These are phyloP conservation scores for Saturnispora kantuleensis DNA, from an alignment of 805 yeast genomes.

Conservation along the genomic window DNA sequence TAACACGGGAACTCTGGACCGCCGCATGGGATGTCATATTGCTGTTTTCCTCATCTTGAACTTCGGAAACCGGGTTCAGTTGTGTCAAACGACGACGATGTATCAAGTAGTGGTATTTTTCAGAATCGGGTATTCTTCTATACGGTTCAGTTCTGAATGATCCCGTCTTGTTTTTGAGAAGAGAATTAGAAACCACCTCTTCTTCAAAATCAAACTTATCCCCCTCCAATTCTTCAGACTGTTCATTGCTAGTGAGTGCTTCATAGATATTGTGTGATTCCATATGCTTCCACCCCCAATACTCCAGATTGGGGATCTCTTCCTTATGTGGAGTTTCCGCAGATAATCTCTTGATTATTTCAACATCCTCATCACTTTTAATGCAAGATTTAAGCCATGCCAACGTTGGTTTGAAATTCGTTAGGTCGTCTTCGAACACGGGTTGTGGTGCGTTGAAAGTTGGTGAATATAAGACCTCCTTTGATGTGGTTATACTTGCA, in stretches of 20 bases:
- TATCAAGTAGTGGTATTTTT: conserved; percentile 69
- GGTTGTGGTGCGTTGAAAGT: conserved; percentile 41
- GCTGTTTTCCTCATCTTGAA: conserved; percentile 37
- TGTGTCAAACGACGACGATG: conserved; percentile 62
- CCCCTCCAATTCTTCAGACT: conserved; percentile 16
- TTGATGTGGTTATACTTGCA: background rate
- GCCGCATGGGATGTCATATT: conserved; percentile 23
- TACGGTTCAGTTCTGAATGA: conserved; percentile 69
- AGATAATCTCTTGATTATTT: conserved; percentile 39
- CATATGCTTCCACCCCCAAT: conserved; percentile 55
- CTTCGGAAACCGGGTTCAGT: conserved; percentile 57
- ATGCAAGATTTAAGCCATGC: conserved; percentile 42
- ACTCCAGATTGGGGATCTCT: conserved; percentile 31
- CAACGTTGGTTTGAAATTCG: conserved; percentile 35
- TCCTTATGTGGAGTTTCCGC: conserved; percentile 13
- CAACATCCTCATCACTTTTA: conserved; percentile 68
- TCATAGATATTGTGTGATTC: conserved; percentile 27
- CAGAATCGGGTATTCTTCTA: conserved; percentile 57
- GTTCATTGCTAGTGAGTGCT: conserved; percentile 14
- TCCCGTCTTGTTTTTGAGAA: conserved; percentile 39
- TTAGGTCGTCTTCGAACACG: conserved; percentile 36
- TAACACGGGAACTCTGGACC: conserved; percentile 68
- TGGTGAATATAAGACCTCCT: conserved; percentile 38
- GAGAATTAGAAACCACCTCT: conserved; percentile 16
- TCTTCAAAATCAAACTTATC: conserved; percentile 24